Conservation (phyloP, 1,139 yeast genomes). For the Sugiyamaella neomexicana region DNA sequence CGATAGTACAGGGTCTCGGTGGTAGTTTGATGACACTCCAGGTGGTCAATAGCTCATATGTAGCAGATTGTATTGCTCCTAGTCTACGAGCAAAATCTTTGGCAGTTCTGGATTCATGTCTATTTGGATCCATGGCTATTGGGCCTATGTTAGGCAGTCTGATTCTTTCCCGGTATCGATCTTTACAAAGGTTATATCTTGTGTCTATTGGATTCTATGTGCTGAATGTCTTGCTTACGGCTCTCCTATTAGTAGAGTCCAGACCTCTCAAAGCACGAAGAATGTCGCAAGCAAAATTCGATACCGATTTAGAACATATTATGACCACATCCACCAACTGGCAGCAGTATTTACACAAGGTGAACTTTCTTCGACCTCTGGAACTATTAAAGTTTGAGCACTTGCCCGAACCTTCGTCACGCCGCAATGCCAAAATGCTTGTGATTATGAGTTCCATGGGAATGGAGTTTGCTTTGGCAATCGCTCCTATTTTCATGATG, state of each 20-base stretch:
- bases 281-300: conserved; percentile 24
- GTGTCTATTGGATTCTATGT: conserved; percentile 29
- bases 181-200: conserved; percentile 36
- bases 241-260: conserved; percentile 58
- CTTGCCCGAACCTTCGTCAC: conserved; percentile 43
- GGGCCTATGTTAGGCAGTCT: conserved; percentile 65
- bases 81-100: conserved; percentile 54
- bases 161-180: conserved; percentile 33
- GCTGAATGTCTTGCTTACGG: conserved; percentile 40
- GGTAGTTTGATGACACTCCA: conserved; percentile 57
- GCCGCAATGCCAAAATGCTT: conserved; percentile 47
- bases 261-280: conserved; percentile 38
- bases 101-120: conserved; percentile 57
- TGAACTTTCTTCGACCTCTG: conserved; percentile 48
- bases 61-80: conserved; percentile 64
- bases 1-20: conserved; percentile 49
- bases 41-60: conserved; percentile 59
- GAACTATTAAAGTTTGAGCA: conserved; percentile 40
- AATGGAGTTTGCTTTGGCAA: conserved; percentile 39
- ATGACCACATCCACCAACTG: conserved; percentile 19
- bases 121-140: conserved; percentile 59
- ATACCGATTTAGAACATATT: conserved; percentile 16
- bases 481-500: conserved; percentile 52
- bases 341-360: conserved; percentile 22
- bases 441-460: conserved; percentile 46